phyloP scores from a whole-genome alignment of 1,139 yeast genomes.

The Magnusiomyces ingens region DNA sequence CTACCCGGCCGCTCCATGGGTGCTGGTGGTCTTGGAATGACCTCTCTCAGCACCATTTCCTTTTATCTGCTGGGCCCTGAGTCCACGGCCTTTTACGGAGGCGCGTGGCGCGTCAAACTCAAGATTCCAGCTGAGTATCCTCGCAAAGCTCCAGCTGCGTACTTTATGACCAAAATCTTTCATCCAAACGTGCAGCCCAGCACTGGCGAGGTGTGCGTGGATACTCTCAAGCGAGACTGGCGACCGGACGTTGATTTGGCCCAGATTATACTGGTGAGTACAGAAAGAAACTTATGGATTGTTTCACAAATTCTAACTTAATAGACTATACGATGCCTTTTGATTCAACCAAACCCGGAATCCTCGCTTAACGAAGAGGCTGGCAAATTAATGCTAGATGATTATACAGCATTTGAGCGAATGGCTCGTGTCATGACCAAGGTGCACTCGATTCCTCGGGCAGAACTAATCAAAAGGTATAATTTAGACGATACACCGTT shows the following conservation, averaged over 20 bases:
- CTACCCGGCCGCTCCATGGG: too few relatives aligned
- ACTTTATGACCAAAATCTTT: constrained; percentile 48
- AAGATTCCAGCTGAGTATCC: constrained; percentile 53
- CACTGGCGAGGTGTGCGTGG: constrained; percentile 81
- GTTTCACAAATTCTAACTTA: not conserved
- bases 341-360: constrained; percentile 34
- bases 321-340: constrained; percentile 30
- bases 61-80: constrained; percentile 45
- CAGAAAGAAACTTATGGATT: not conserved
- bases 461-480: not conserved
- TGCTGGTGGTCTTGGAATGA: not conserved
- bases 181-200: constrained; percentile 66
- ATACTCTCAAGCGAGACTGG: constrained; percentile 64
- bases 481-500: not conserved
- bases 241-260: constrained; percentile 45
- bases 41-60: constrained; percentile 8
- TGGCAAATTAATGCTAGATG: constrained; percentile 30
- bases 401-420: constrained; percentile 25
- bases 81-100: constrained; percentile 47
- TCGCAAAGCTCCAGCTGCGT: constrained; percentile 52
- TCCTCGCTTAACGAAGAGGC: constrained; percentile 34
- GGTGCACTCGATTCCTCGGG: constrained; percentile 25
- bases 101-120: constrained; percentile 49
- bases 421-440: constrained; percentile 30
- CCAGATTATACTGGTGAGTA: constrained; percentile 26